Evolutionary conservation across 805 yeast species (phyloP).

Genomic region (Candida succiphila): DNA sequence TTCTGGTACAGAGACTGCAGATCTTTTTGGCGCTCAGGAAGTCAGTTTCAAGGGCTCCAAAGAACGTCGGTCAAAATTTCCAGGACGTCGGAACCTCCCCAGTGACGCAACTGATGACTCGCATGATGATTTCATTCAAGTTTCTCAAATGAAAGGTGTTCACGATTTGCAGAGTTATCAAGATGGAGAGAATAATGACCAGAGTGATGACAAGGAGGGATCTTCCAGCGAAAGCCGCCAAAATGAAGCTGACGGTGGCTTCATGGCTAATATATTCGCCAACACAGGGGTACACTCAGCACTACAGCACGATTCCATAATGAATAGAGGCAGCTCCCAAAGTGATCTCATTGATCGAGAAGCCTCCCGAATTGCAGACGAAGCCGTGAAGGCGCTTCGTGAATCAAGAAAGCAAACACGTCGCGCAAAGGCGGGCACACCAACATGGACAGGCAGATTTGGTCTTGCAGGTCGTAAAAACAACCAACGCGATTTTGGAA

Average conservation of each 20-base stretch:
- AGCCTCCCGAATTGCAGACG: slow-evolving; percentile 48
- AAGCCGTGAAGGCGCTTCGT: slow-evolving; percentile 52
- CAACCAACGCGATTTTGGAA: not conserved
- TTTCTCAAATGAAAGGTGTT: slow-evolving; percentile 62
- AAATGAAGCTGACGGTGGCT: slow-evolving; percentile 41
- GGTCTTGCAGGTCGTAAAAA: slow-evolving; percentile 64
- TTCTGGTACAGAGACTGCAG: slow-evolving; percentile 61
- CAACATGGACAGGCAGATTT: slow-evolving; percentile 94
- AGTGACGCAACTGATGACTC: slow-evolving; percentile 20
- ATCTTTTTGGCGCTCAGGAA: slow-evolving; percentile 44
- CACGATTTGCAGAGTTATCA: slow-evolving; percentile 58
- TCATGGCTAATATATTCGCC: slow-evolving; percentile 71
- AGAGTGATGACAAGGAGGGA: slow-evolving; percentile 3
- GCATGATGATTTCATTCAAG: slow-evolving; percentile 59
- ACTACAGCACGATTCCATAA: slow-evolving; percentile 68
- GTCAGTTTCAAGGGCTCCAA: slow-evolving; percentile 23
- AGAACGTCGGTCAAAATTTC: slow-evolving; percentile 23
- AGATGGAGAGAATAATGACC: slow-evolving; percentile 30
- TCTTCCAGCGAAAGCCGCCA: not conserved
- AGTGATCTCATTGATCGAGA: slow-evolving; percentile 48
- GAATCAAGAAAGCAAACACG: slow-evolving; percentile 49
- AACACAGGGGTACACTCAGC: slow-evolving; percentile 65
- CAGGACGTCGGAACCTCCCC: slow-evolving; percentile 12
- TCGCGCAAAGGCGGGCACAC: slow-evolving; percentile 54
- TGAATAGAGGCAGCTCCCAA: slow-evolving; percentile 37